These are phyloP conservation scores for Coniella vitis DNA, from an alignment of 2,329 filamentous ascomycete species.

Conservation along the genomic window DNA sequence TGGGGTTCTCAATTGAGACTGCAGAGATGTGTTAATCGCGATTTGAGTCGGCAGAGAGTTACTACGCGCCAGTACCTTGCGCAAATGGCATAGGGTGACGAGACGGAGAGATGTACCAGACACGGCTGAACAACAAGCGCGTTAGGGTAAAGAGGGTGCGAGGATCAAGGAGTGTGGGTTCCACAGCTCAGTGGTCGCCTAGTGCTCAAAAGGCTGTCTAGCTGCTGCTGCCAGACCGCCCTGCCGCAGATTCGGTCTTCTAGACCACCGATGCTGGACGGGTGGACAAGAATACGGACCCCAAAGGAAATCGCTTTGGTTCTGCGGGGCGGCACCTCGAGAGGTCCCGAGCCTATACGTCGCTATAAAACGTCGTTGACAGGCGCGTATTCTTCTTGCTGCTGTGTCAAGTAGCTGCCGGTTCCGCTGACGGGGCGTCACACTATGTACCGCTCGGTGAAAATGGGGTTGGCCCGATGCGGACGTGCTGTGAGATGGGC, in stretches of 20 bases:
- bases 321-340: conserved; percentile 1
- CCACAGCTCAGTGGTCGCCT: conserved; percentile 23
- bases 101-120: neutral
- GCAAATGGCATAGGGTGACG: conserved; percentile 14
- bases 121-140: conserved; percentile 15
- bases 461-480: conserved; percentile 9
- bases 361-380: conserved; percentile 6
- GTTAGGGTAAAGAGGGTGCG: conserved; percentile 21
- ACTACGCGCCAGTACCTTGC: conserved; percentile 28
- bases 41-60: conserved; percentile 24
- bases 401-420: conserved; percentile 1
- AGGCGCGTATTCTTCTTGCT: conserved; percentile 14
- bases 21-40: conserved; percentile 50
- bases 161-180: conserved; percentile 29
- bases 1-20: conserved; percentile 29
- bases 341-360: conserved; percentile 10
- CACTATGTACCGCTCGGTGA: neutral
- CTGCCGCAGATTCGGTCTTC: conserved; percentile 22
- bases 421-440: conserved; percentile 13
- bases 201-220: conserved; percentile 19
- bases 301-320: conserved; percentile 9
- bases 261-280: conserved; percentile 11
- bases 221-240: conserved; percentile 24
- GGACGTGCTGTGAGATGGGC: conserved; percentile 1
- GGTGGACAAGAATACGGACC: conserved; percentile 5